These are phyloP conservation scores for Bjerkandera adusta DNA, from an alignment of 1,284 basidiomycete genomes.

Conservation along the genomic window DNA sequence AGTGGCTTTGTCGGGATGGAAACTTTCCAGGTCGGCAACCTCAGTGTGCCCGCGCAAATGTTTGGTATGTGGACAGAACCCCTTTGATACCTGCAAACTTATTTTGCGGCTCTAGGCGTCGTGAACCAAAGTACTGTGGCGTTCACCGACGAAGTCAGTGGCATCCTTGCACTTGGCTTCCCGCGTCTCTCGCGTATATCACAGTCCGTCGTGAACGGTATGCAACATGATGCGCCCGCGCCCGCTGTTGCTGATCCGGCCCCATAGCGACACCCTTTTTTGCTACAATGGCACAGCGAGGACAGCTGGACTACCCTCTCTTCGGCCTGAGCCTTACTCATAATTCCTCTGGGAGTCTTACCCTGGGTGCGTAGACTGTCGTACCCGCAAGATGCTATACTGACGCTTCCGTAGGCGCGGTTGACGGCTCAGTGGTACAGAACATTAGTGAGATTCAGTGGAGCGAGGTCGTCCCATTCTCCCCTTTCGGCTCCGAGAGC, in stretches of 20 bases:
- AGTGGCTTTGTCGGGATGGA: constrained; percentile 71
- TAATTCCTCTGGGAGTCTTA: constrained; percentile 57
- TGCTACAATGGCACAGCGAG: constrained; percentile 55
- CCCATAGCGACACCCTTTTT: constrained; percentile 64
- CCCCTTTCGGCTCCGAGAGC: constrained; percentile 53
- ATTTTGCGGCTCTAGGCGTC: constrained; percentile 36
- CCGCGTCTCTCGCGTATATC: constrained; percentile 65
- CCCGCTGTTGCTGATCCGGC: neutral
- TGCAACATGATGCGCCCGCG: constrained; percentile 1
- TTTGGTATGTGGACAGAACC: constrained; percentile 46
- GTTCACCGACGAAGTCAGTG: constrained; percentile 61
- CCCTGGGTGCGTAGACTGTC: constrained; percentile 48
- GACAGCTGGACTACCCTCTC: constrained; percentile 66
- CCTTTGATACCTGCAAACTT: constrained; percentile 1
- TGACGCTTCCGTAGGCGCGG: constrained; percentile 47
- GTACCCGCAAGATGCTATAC: constrained; percentile 1
- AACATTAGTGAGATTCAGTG: constrained; percentile 61
- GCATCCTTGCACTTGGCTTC: constrained; percentile 73
- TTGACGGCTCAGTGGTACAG: constrained; percentile 65
- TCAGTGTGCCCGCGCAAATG: constrained; percentile 57
- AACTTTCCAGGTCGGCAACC: constrained; percentile 52
- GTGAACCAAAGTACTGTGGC: constrained; percentile 61
- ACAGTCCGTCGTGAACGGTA: constrained; percentile 47
- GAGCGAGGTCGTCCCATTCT: constrained; percentile 73
- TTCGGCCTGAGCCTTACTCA: constrained; percentile 66